These are phyloP conservation scores for Mikania micrantha DNA, from an alignment of 129 eudicot species.

Conservation along the genomic window DNA sequence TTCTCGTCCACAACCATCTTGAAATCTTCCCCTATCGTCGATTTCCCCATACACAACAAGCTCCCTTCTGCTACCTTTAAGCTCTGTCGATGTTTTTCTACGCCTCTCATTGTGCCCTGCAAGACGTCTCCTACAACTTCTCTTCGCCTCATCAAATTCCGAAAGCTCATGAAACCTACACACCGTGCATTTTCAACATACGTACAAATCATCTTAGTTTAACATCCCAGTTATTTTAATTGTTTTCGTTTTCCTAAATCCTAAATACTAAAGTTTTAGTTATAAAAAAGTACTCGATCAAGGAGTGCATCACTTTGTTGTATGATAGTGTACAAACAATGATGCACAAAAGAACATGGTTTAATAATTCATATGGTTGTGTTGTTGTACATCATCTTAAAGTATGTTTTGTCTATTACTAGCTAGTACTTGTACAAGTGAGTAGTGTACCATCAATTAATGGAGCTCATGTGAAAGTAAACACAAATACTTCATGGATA, in stretches of 20 bases:
- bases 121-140: conserved; percentile 65
- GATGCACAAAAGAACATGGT: not conserved
- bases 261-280: not conserved
- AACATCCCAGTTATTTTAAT: not conserved
- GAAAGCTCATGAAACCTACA: conserved; percentile 58
- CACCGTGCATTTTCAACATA: not conserved
- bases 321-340: not conserved
- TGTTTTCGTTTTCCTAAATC: not conserved
- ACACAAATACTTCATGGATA: not conserved
- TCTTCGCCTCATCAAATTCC: conserved; percentile 69
- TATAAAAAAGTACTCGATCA: not conserved
- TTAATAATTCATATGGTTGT: conserved; percentile 1
- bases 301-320: not conserved
- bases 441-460: conserved; percentile 24
- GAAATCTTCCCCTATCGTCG: conserved; percentile 29
- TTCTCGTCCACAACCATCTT: conserved; percentile 21
- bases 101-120: conserved; percentile 72
- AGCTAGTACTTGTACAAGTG: conserved; percentile 20
- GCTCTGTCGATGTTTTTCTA: conserved; percentile 42
- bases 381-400: conserved; percentile 14
- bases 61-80: conserved; percentile 32
- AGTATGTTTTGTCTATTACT: conserved; percentile 30
- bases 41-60: conserved; percentile 27
- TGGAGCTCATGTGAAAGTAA: conserved; percentile 23
- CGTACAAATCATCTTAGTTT: not conserved